Evolutionary conservation across 2,329 filamentous ascomycete species (phyloP).

Genomic region (Helotiales sp.): DNA sequence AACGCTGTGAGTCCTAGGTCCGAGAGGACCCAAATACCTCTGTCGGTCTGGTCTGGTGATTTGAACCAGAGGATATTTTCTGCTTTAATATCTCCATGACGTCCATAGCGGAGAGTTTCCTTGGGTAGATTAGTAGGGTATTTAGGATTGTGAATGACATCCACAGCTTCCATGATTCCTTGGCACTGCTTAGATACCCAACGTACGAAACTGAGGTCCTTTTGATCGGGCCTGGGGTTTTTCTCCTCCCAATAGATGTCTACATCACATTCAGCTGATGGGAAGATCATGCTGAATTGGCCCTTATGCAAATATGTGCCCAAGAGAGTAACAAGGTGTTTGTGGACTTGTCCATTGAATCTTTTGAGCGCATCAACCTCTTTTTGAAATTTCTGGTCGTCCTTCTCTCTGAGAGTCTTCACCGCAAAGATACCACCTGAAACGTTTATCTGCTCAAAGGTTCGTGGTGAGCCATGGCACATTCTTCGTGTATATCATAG

Average conservation of each 20-base stretch:
- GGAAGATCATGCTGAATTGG: conserved; percentile 30
- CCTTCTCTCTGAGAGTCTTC: conserved; percentile 4
- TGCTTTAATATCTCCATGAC: conserved; percentile 35
- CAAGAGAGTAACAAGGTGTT: conserved; percentile 29
- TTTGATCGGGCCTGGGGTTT: background rate
- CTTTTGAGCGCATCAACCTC: conserved; percentile 6
- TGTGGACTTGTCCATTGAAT: conserved; percentile 12
- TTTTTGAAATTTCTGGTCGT: background rate
- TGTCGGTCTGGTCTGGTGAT: background rate
- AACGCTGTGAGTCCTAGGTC: conserved; percentile 28
- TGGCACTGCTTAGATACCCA: conserved; percentile 8
- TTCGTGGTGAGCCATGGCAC: too few species aligned
- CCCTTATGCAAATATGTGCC: conserved; percentile 20
- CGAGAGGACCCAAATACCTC: conserved; percentile 19
- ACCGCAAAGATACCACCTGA: conserved; percentile 8
- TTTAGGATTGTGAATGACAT: conserved; percentile 17
- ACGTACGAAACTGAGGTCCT: background rate
- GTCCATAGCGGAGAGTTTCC: conserved; percentile 14
- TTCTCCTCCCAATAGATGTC: conserved; percentile 17
- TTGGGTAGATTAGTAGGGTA: background rate
- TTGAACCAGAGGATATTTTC: conserved; percentile 32
- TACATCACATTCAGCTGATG: conserved; percentile 30
- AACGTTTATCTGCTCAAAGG: conserved; percentile 1
- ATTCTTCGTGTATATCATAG: too few species aligned
- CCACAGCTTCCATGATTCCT: conserved; percentile 10